Evolutionary conservation across 768 basidiomycete species (phyloP).

Genomic region (Auriscalpium vulgare): DNA sequence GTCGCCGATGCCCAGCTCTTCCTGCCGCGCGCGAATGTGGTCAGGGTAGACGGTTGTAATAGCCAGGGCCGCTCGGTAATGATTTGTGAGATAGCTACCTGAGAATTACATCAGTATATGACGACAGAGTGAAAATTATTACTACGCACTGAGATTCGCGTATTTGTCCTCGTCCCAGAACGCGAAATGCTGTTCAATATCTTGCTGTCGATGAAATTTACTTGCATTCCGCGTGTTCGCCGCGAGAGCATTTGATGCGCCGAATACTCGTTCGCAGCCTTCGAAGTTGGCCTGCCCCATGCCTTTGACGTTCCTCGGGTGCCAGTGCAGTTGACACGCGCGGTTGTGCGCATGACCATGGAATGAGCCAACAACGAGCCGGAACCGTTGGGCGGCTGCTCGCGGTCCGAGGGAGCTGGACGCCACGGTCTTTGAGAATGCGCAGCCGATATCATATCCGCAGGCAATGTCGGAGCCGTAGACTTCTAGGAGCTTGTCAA

Average conservation of each 20-base stretch:
- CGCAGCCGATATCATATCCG: slow-evolving; percentile 24
- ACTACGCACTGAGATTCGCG: slow-evolving; percentile 14
- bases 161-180: slow-evolving; percentile 20
- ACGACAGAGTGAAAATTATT: no score
- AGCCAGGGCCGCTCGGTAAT: slow-evolving; percentile 2
- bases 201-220: slow-evolving; percentile 21
- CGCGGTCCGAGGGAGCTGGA: slow-evolving; percentile 12
- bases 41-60: slow-evolving; percentile 8
- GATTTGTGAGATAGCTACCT: not conserved
- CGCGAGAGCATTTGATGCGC: slow-evolving; percentile 19
- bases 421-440: slow-evolving; percentile 12
- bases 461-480: not conserved
- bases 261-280: slow-evolving; percentile 21
- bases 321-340: slow-evolving; percentile 21
- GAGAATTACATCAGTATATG: not conserved
- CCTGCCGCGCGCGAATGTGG: not conserved
- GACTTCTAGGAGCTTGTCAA: no score
- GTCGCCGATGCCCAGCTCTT: not conserved
- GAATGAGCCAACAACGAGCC: slow-evolving; percentile 20
- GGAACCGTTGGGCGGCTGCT: not conserved
- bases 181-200: slow-evolving; percentile 15
- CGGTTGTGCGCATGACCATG: slow-evolving; percentile 24
- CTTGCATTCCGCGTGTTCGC: slow-evolving; percentile 15
- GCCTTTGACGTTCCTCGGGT: slow-evolving; percentile 20
- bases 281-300: slow-evolving; percentile 22